phyloP scores from a whole-genome alignment of 1,284 basidiomycete genomes.

The Cutaneotrichosporon dermatis region DNA sequence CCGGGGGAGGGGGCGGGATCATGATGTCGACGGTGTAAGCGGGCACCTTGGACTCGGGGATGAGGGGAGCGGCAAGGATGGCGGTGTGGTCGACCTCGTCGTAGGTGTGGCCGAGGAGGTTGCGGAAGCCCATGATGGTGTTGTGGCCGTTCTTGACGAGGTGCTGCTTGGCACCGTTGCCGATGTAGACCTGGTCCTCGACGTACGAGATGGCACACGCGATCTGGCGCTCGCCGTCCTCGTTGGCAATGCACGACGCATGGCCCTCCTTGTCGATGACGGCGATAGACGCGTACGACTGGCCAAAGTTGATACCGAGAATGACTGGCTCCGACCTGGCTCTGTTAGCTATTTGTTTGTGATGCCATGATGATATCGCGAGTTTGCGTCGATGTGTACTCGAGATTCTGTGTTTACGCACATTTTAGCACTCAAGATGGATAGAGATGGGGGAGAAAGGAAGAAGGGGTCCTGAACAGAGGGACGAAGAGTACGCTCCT shows the following conservation, averaged over 20 bases:
- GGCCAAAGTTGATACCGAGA: conserved; percentile 95
- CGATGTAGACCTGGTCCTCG: conserved; percentile 89
- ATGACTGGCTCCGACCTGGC: conserved; percentile 46
- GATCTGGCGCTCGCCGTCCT: conserved; percentile 97
- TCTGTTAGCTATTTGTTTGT: not conserved
- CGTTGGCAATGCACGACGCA: conserved; percentile 93
- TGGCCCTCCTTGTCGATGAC: conserved; percentile 93
- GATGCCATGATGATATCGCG: not conserved
- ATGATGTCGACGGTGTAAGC: conserved; percentile 83
- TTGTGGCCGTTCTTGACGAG: conserved; percentile 93
- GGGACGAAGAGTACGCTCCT: not conserved
- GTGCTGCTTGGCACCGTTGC: conserved; percentile 91
- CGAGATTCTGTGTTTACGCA: not conserved
- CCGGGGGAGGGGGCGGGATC: conserved; percentile 64
- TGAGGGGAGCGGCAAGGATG: conserved; percentile 51
- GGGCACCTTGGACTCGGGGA: conserved; percentile 69
- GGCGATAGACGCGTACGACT: conserved; percentile 90
- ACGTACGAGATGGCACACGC: conserved; percentile 90
- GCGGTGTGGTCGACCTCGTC: conserved; percentile 51
- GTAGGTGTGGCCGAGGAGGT: conserved; percentile 82
- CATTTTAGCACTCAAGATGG: conserved; percentile 9
- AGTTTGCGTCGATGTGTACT: not conserved
- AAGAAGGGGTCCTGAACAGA: not conserved
- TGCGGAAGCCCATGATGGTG: conserved; percentile 90
- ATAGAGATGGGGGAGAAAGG: not conserved